Percentiles rank a stretch among this genome's conserved stretches.
Evolutionary conservation across 108 stramenopile species (phyloP).

Genomic region (Cyclotella baltica): DNA sequence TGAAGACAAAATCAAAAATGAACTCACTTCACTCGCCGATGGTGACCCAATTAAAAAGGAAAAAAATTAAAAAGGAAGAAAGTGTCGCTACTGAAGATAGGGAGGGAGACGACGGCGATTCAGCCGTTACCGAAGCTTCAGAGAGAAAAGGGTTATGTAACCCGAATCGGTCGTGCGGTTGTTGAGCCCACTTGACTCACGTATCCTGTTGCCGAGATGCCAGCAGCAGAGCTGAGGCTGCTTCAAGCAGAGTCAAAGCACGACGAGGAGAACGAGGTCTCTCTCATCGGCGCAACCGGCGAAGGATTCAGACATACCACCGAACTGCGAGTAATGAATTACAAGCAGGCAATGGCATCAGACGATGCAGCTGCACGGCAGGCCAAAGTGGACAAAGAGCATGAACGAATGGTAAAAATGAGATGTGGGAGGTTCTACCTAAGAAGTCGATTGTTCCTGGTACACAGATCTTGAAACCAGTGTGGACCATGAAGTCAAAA

Average conservation of each 20-base stretch:
- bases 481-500: conserved; percentile 31
- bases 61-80: neutral
- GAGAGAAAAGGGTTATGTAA: too few relatives aligned
- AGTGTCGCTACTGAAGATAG: too few relatives aligned
- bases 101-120: neutral
- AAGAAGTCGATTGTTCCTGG: neutral
- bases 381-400: conserved; percentile 33
- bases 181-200: neutral
- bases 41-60: neutral
- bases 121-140: neutral
- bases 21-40: neutral
- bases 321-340: conserved; percentile 41
- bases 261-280: neutral
- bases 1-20: neutral
- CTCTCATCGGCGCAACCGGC: conserved; percentile 8
- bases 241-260: neutral
- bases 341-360: conserved; percentile 38
- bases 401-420: conserved; percentile 8
- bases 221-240: neutral
- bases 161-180: neutral
- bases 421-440: neutral
- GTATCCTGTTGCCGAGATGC: neutral
- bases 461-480: neutral
- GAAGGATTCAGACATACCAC: conserved; percentile 32
- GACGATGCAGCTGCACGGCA: conserved; percentile 25